Evolutionary conservation across 768 basidiomycete species (phyloP).

Genomic region (Crassisporium funariophilum): DNA sequence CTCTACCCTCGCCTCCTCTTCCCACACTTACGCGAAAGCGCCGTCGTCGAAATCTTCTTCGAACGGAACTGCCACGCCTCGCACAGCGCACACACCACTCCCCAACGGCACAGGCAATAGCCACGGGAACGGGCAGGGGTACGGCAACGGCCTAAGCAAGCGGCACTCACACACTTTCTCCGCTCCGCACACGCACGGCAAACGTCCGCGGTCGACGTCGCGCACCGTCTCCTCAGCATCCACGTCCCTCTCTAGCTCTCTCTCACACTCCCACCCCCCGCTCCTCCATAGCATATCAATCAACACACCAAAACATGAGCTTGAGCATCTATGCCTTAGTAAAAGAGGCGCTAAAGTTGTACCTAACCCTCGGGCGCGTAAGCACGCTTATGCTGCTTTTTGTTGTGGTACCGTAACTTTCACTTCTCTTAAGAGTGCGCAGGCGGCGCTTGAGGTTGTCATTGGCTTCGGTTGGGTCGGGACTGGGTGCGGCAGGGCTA

Average conservation of each 20-base stretch:
- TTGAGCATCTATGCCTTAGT: conserved; percentile 45
- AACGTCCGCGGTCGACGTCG: too few species aligned
- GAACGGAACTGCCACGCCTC: conserved; percentile 38
- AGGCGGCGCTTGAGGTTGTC: conserved; percentile 38
- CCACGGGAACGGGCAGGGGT: too few species aligned
- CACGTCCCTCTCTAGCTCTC: too few species aligned
- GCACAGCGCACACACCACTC: conserved; percentile 10
- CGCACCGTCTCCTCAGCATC: too few species aligned
- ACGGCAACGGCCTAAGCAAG: too few species aligned
- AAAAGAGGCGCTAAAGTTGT: conserved; percentile 48
- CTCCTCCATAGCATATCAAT: conserved; percentile 20
- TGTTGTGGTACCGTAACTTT: conserved; percentile 46
- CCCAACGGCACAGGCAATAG: conserved; percentile 12
- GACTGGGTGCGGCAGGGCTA: conserved; percentile 13
- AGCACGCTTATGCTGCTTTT: conserved; percentile 51
- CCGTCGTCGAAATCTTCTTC: conserved; percentile 46
- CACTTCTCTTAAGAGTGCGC: conserved; percentile 52
- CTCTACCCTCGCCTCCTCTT: conserved; percentile 26
- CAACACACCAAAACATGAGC: conserved; percentile 16
- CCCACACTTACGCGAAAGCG: conserved; percentile 29
- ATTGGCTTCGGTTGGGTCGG: conserved; percentile 16
- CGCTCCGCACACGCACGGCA: too few species aligned
- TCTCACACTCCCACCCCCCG: conserved; percentile 27
- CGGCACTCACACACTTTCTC: too few species aligned
- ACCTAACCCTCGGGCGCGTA: conserved; percentile 49